Percentiles rank a stretch among this genome's conserved stretches.
These are phyloP conservation scores for Colletotrichum scovillei DNA, from an alignment of 2,329 filamentous ascomycete genomes.

Conservation along the genomic window DNA sequence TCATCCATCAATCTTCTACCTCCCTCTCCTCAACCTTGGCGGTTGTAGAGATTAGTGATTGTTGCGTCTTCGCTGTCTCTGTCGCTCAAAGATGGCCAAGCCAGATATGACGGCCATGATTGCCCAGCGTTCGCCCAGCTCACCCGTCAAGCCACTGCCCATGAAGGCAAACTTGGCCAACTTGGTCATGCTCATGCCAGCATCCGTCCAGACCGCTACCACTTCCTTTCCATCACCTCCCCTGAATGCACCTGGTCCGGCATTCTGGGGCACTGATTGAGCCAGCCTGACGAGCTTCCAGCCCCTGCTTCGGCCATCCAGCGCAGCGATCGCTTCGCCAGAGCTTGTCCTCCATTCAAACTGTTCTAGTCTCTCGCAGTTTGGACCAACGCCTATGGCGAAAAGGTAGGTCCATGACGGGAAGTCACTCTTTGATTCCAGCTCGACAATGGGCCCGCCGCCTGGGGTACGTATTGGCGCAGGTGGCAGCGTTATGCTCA, in stretches of 20 bases:
- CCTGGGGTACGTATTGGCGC: slow-evolving; percentile 25
- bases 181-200: slow-evolving; percentile 47
- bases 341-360: slow-evolving; percentile 57
- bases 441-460: slow-evolving; percentile 16
- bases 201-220: slow-evolving; percentile 52
- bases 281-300: slow-evolving; percentile 56
- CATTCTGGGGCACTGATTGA: slow-evolving; percentile 9
- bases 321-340: slow-evolving; percentile 46
- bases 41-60: not conserved
- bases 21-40: no score
- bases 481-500: slow-evolving; percentile 28
- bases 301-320: slow-evolving; percentile 46
- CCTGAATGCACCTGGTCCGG: slow-evolving; percentile 3
- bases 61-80: slow-evolving; percentile 19
- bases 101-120: slow-evolving; percentile 54
- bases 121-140: slow-evolving; percentile 54
- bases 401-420: slow-evolving; percentile 45
- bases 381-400: slow-evolving; percentile 44
- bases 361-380: slow-evolving; percentile 41
- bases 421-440: slow-evolving; percentile 23
- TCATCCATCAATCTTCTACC: not conserved
- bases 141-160: slow-evolving; percentile 50
- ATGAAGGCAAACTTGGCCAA: slow-evolving; percentile 52
- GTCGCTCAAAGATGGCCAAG: slow-evolving; percentile 33
- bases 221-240: slow-evolving; percentile 53